Conservation (phyloP, 495 filamentous ascomycete genomes). For the Lasiosphaeris hirsuta region DNA sequence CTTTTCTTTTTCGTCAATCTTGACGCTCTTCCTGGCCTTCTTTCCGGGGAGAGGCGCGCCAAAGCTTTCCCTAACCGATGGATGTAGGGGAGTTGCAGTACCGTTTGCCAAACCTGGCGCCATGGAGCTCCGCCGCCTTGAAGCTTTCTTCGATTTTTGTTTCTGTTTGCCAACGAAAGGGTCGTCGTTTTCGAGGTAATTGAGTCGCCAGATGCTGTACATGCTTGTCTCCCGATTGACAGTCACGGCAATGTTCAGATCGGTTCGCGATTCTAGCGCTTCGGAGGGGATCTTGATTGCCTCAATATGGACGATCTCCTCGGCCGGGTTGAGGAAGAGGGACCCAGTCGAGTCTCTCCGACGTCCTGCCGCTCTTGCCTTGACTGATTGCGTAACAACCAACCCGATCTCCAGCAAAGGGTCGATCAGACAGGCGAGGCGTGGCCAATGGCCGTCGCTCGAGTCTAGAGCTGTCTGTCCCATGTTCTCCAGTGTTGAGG, state of each 20-base stretch:
- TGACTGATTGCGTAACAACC: conserved; percentile 58
- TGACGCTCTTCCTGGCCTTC: conserved; percentile 42
- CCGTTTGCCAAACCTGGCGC: conserved; percentile 74
- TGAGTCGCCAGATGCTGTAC: conserved; percentile 76
- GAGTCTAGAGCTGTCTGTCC: conserved; percentile 46
- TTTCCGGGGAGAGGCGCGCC: conserved; percentile 45
- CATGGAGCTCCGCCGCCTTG: conserved; percentile 79
- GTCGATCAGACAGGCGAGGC: conserved; percentile 80
- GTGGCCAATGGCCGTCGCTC: conserved; percentile 61
- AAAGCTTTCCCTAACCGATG: conserved; percentile 48
- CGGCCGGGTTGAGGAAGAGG: conserved; percentile 58
- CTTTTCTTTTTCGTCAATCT: conserved; percentile 24
- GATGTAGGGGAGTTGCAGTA: conserved; percentile 69
- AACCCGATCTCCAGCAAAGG: conserved; percentile 83
- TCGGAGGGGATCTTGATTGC: conserved; percentile 21
- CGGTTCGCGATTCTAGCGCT: conserved; percentile 13
- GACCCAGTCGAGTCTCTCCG: conserved; percentile 18
- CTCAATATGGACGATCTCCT: conserved; percentile 76
- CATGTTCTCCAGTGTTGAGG: conserved; percentile 44
- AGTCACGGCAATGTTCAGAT: conserved; percentile 77
- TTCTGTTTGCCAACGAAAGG: conserved; percentile 49
- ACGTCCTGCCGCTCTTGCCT: conserved; percentile 18
- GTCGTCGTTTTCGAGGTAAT: conserved; percentile 60
- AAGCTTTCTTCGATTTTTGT: conserved; percentile 49
- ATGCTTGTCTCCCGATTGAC: conserved; percentile 66